Evolutionary conservation across 2,329 filamentous ascomycete species (phyloP).

Genomic region (Cyphellophora attinorum): DNA sequence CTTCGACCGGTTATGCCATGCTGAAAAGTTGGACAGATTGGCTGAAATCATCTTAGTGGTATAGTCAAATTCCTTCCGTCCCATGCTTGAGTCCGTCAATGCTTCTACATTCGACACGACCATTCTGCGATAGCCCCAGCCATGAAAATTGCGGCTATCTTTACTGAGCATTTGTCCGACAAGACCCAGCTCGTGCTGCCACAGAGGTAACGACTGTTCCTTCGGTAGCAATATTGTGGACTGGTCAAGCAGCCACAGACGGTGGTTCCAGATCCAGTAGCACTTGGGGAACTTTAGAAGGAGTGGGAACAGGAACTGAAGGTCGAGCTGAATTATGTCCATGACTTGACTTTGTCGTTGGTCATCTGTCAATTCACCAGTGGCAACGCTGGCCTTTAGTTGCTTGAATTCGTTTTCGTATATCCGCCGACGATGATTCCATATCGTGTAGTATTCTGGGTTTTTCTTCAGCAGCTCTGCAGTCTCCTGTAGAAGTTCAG

Average conservation of each 20-base stretch:
- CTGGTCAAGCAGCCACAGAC: conserved; percentile 71
- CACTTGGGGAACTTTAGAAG: conserved; percentile 85
- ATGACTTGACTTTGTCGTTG: conserved; percentile 26
- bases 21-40: conserved; percentile 93
- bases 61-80: conserved; percentile 75
- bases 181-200: conserved; percentile 74
- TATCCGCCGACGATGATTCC: conserved; percentile 55
- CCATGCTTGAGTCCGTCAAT: conserved; percentile 52
- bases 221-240: conserved; percentile 55
- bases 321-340: conserved; percentile 59
- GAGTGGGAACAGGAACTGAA: conserved; percentile 74
- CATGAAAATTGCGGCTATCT: conserved; percentile 90
- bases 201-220: conserved; percentile 53
- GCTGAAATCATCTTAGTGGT: conserved; percentile 76
- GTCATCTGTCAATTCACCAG: conserved; percentile 19
- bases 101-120: conserved; percentile 67
- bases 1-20: conserved; percentile 85
- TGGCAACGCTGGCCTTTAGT: conserved; percentile 12
- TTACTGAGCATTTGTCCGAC: conserved; percentile 79
- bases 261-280: conserved; percentile 99
- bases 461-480: conserved; percentile 35
- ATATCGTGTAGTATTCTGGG: conserved; percentile 40
- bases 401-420: conserved; percentile 16
- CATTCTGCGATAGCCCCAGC: conserved; percentile 81
- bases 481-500: conserved; percentile 33